Percentiles rank a stretch among this genome's conserved stretches.
Conservation (phyloP, 2,329 filamentous ascomycete genomes). For the Macrophomina phaseolina region DNA sequence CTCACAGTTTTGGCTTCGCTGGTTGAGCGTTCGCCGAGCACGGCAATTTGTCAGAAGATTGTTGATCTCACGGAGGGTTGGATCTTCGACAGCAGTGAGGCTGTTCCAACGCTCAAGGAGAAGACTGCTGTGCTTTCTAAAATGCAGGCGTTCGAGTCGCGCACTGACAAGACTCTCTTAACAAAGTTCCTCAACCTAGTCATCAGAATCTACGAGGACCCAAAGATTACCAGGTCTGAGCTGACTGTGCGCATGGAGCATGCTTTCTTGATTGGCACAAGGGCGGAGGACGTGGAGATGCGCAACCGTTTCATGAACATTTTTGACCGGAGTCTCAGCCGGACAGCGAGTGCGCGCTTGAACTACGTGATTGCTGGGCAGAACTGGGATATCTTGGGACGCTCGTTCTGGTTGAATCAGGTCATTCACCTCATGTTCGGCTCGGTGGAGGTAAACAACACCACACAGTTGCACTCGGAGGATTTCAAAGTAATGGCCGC, state of each 20-base stretch:
- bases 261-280: conserved; percentile 93
- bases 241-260: conserved; percentile 97
- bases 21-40: conserved; percentile 92
- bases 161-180: conserved; percentile 81
- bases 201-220: conserved; percentile 97
- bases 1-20: conserved; percentile 92
- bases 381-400: conserved; percentile 94
- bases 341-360: conserved; percentile 85
- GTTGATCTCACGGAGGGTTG: conserved; percentile 91
- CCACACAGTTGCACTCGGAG: conserved; percentile 77
- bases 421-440: conserved; percentile 92
- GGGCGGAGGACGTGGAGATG: conserved; percentile 94
- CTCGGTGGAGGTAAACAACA: conserved; percentile 83
- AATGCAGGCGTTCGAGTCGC: conserved; percentile 94
- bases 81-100: conserved; percentile 95
- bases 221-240: conserved; percentile 92
- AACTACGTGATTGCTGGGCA: conserved; percentile 89
- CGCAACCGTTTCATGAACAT: conserved; percentile 95
- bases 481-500: conserved; percentile 82
- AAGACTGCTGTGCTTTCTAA: conserved; percentile 99
- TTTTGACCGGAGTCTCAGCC: conserved; percentile 93
- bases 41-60: conserved; percentile 87
- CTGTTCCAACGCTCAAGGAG: conserved; percentile 96
- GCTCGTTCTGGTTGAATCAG: conserved; percentile 97
- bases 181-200: conserved; percentile 95